Base-by-base conservation (phyloP, 805 yeast genomes). In the Isabelozyma gotoi region DNA sequence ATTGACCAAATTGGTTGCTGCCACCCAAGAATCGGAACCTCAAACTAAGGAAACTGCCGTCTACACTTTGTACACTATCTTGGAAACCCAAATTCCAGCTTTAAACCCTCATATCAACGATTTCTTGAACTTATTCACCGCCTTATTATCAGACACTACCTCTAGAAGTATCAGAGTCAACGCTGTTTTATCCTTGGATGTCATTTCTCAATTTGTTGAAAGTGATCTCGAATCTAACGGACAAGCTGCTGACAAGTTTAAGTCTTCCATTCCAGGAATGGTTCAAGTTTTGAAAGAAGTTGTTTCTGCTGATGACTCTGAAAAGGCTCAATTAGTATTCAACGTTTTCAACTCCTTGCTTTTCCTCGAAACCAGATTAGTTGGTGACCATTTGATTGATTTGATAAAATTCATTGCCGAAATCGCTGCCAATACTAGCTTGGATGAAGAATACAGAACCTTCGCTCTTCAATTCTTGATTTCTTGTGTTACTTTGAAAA, bases 401-500 rank as follows among this genome's bases (percentile, higher is more conserved):
- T 77, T 94, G 55, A 71, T 90, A 49, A 80, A 81, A 52, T 77
- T 88, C 56, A 80, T 90, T 78, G 68, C 84, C 53, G 88, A 88
- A 64, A 81, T 91, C 47, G 81, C 96, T 31, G 62, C 80, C 41
- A 82, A 85, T 65, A 69, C 74, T 40, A 48, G 73, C 35, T 64
- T 85, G 42, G 96, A 88, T 51, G 89, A 85, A 54, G 97, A 91
- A 57, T 77, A 78, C 64, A 82, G 97, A 69, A 78, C 79, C 45
- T 86, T 84, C 60, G 92, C 96, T 32, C 75, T 94, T 56, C 91
- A 85, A 60, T 90, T 90, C 58, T 78, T 94, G 50, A 84, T 85
- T 45, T 81, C 92, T 41, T 84, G 86, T 47, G 84, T 86, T 34
- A 76, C 88, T 19, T 83, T 81, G 74, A 85, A 94, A 73, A 88